phyloP scores from a whole-genome alignment of 768 basidiomycete species.

The Mycena vitilis region DNA sequence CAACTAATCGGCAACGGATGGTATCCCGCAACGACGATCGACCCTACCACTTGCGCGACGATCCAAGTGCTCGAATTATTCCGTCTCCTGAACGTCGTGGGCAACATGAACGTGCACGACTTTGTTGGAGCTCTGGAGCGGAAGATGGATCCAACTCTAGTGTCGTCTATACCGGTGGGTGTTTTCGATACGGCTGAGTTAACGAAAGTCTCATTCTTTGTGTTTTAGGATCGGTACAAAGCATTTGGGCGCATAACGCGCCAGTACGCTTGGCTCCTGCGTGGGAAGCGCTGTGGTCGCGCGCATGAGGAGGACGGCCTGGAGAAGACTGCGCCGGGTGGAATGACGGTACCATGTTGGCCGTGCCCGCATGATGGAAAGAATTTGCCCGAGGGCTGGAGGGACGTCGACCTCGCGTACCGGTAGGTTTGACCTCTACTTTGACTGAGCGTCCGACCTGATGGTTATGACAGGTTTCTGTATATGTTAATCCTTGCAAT shows the following conservation, averaged over 20 bases:
- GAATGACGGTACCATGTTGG: slow-evolving; percentile 28
- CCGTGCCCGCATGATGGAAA: slow-evolving; percentile 29
- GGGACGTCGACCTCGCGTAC: slow-evolving; percentile 1
- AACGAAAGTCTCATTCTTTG: too few relatives aligned
- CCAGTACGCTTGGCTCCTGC: slow-evolving; percentile 22
- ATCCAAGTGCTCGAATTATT: slow-evolving; percentile 23
- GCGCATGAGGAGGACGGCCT: slow-evolving; percentile 14
- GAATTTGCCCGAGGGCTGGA: slow-evolving; percentile 34
- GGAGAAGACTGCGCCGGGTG: slow-evolving; percentile 4
- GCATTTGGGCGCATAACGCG: slow-evolving; percentile 13
- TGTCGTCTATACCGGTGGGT: slow-evolving; percentile 15
- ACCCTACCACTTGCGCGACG: slow-evolving; percentile 32
- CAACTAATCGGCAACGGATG: slow-evolving; percentile 18
- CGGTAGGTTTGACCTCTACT: neutral
- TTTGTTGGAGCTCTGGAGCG: slow-evolving; percentile 19
- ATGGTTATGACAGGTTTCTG: neutral
- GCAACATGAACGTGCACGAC: slow-evolving; percentile 20
- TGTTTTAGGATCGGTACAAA: too few relatives aligned
- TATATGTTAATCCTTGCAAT: neutral
- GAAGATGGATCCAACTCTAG: neutral
- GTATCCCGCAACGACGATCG: slow-evolving; percentile 27
- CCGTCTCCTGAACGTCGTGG: slow-evolving; percentile 33
- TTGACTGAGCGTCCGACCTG: neutral
- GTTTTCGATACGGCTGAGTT: slow-evolving; percentile 10
- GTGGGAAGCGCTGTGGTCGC: slow-evolving; percentile 20